A percentile compares a stretch with the other conserved stretches of the same genome.
These are phyloP conservation scores for Capsella bursapastoris DNA, from an alignment of 345 rosid species.

Conservation along the genomic window DNA sequence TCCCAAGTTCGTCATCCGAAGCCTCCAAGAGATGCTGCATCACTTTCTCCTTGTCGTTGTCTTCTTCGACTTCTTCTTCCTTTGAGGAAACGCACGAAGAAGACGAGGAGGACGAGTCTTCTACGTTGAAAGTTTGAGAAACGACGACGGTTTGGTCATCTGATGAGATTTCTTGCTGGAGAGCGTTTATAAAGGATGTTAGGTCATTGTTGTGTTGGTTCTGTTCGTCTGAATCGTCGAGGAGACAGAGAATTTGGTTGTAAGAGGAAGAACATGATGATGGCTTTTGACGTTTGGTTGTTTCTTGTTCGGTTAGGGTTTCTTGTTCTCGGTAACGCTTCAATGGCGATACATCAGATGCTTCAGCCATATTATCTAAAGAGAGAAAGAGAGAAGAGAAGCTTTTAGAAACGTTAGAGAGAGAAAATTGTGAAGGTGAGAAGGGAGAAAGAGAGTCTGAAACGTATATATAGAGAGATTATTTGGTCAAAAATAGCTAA, in stretches of 20 bases:
- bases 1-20: conserved; percentile 88
- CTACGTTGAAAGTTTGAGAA: conserved; percentile 8
- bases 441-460: conserved; percentile 46
- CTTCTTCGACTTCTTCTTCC: conserved; percentile 42
- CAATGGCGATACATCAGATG: conserved; percentile 30
- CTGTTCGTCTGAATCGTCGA: conserved; percentile 65
- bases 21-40: conserved; percentile 83
- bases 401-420: conserved; percentile 21
- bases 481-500: conserved; percentile 54
- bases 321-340: conserved; percentile 68
- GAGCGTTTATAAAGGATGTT: conserved; percentile 57
- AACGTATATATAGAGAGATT: conserved; percentile 60
- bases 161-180: conserved; percentile 62
- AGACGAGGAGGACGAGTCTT: conserved; percentile 2
- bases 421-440: conserved; percentile 39
- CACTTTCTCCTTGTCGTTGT: conserved; percentile 53
- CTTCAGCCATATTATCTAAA: conserved; percentile 52
- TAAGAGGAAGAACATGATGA: conserved; percentile 38
- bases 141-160: conserved; percentile 29
- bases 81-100: conserved; percentile 34
- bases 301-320: conserved; percentile 43
- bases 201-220: conserved; percentile 59
- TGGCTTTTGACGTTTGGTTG: conserved; percentile 53
- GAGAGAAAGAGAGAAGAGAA: conserved; percentile 13
- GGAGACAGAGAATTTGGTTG: conserved; percentile 62